A percentile compares a stretch with the other conserved stretches of the same genome.
These are phyloP conservation scores for Ophiostoma ulmi DNA, from an alignment of 2,329 filamentous ascomycete genomes.

Conservation along the genomic window DNA sequence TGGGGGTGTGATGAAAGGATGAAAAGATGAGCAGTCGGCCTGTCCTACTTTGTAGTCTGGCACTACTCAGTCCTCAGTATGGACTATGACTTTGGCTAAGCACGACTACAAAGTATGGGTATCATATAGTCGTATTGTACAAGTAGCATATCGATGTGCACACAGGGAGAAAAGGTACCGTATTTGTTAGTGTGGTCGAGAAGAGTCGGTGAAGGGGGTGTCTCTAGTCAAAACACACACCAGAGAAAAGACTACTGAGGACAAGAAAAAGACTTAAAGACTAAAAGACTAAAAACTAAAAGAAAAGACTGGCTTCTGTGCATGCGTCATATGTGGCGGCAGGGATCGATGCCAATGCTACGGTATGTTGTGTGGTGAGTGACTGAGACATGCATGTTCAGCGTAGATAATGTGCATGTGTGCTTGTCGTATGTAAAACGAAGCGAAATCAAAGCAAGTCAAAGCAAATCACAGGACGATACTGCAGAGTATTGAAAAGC, in stretches of 20 bases:
- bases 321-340: conserved; percentile 13
- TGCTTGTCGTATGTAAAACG: neutral
- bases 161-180: conserved; percentile 11
- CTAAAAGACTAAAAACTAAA: neutral
- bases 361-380: conserved; percentile 1
- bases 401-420: neutral
- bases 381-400: neutral
- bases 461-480: neutral
- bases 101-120: neutral
- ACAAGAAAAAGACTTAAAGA: too few relatives aligned
- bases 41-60: neutral
- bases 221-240: neutral
- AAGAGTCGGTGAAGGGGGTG: conserved; percentile 9
- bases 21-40: conserved; percentile 8
- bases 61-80: neutral
- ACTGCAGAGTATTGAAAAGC: neutral
- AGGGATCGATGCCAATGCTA: conserved; percentile 7
- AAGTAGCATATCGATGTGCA: conserved; percentile 10
- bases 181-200: neutral
- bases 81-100: neutral
- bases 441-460: neutral
- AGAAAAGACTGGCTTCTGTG: neutral
- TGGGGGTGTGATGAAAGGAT: neutral
- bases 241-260: too few relatives aligned
- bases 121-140: neutral